Conservation (phyloP, 768 basidiomycete genomes). For the Mycena polygramma region DNA sequence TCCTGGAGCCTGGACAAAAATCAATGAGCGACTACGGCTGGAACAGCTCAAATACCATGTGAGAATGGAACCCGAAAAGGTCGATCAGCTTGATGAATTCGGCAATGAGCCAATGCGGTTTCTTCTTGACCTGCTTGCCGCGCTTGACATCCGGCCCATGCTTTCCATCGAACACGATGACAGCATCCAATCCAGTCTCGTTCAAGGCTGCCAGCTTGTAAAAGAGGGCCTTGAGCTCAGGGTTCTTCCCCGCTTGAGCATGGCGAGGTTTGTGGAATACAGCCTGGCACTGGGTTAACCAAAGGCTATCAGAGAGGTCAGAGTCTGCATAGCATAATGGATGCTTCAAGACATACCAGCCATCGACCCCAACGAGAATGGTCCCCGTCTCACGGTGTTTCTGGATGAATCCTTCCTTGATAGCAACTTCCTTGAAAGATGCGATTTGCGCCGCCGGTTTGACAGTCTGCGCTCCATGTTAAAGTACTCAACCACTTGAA, state of each 20-base stretch:
- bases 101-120: background rate
- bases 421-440: background rate
- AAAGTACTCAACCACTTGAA: too few relatives aligned
- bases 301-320: constrained; percentile 5
- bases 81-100: constrained; percentile 7
- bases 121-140: constrained; percentile 44
- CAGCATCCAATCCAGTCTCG: constrained; percentile 50
- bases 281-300: constrained; percentile 26
- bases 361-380: constrained; percentile 3
- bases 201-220: constrained; percentile 55
- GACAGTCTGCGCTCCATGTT: background rate
- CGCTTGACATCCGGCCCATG: constrained; percentile 57
- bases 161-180: constrained; percentile 67
- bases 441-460: background rate
- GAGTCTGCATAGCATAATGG: background rate
- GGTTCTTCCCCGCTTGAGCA: constrained; percentile 53
- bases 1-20: background rate
- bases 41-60: background rate
- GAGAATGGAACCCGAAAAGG: background rate
- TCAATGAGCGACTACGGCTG: background rate
- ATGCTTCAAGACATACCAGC: background rate
- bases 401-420: background rate
- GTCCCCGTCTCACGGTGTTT: background rate
- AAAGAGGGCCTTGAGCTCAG: constrained; percentile 60
- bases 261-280: constrained; percentile 27